Percentiles rank a stretch among this genome's conserved stretches.
Evolutionary conservation across 192 early-diverging fungal species (phyloP).

Genomic region (Obelidium mucronatum): DNA sequence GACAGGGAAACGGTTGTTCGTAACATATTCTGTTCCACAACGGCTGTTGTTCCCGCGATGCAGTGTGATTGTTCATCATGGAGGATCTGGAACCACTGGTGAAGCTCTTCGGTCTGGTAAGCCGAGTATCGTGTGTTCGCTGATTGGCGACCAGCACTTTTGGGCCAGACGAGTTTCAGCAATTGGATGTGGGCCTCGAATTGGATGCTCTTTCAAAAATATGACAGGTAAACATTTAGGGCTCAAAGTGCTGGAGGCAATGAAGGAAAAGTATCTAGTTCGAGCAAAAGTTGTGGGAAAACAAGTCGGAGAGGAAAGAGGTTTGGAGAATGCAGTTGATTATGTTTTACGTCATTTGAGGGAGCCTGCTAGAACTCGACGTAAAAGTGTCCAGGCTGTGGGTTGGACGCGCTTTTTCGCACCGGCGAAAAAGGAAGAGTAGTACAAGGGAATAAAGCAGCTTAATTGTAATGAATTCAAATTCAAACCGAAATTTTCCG

Average conservation of each 20-base stretch:
- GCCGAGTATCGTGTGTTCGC: constrained; percentile 69
- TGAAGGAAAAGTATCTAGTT: constrained; percentile 58
- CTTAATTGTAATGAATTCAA: background rate
- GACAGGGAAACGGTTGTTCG: constrained; percentile 41
- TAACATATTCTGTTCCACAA: constrained; percentile 66
- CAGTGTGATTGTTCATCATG: constrained; percentile 71
- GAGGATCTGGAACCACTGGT: constrained; percentile 72
- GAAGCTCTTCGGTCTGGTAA: constrained; percentile 66
- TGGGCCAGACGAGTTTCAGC: constrained; percentile 64
- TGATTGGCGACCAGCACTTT: constrained; percentile 51
- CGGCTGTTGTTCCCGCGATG: constrained; percentile 70
- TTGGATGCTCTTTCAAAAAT: constrained; percentile 46
- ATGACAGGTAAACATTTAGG: constrained; percentile 50
- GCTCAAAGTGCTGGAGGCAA: constrained; percentile 54
- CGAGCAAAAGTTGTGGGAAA: constrained; percentile 56
- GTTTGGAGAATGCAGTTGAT: constrained; percentile 59
- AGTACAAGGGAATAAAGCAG: background rate
- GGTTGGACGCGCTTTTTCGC: background rate
- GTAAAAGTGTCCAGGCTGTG: background rate
- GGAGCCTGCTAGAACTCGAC: background rate
- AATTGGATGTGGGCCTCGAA: constrained; percentile 60
- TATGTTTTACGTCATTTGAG: constrained; percentile 61
- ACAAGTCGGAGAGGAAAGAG: constrained; percentile 61
- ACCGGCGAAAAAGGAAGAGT: background rate
- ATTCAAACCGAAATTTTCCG: background rate